Evolutionary conservation across 2,329 filamentous ascomycete genomes (phyloP).

Genomic region (Fusarium tjaetaba): DNA sequence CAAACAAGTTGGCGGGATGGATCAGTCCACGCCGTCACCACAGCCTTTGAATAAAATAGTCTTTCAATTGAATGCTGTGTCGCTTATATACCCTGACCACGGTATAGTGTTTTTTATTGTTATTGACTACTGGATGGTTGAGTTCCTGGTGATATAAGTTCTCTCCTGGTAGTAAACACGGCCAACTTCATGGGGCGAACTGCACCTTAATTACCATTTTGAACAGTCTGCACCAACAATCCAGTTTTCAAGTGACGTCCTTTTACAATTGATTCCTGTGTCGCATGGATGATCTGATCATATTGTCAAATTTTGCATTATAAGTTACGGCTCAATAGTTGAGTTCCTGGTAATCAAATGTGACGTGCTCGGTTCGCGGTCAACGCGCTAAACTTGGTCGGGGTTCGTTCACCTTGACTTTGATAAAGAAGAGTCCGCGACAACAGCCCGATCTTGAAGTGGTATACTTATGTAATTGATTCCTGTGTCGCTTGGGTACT

Average conservation of each 20-base stretch:
- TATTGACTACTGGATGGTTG: too few species aligned
- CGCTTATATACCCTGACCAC: not conserved
- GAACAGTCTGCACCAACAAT: not conserved
- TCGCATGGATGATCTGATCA: not conserved
- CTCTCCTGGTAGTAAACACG: not conserved
- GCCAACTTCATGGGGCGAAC: not conserved
- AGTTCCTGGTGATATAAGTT: too few species aligned
- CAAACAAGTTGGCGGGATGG: not conserved
- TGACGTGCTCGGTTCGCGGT: not conserved
- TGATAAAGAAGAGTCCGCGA: too few species aligned
- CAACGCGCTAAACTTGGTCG: too few species aligned
- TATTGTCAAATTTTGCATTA: not conserved
- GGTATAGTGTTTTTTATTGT: too few species aligned
- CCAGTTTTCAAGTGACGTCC: not conserved
- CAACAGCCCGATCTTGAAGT: too few species aligned
- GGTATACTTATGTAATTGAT: too few species aligned
- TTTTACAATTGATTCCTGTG: not conserved
- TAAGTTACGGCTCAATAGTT: not conserved
- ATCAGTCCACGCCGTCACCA: not conserved
- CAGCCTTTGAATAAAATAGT: not conserved
- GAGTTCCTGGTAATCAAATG: not conserved
- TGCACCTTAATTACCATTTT: not conserved
- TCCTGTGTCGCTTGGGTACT: not conserved
- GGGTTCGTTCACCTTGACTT: not conserved
- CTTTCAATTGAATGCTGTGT: not conserved